Evolutionary conservation across 2,329 filamentous ascomycete genomes (phyloP).

Genomic region (Ophiognomonia clavigignenti-juglandacearum): DNA sequence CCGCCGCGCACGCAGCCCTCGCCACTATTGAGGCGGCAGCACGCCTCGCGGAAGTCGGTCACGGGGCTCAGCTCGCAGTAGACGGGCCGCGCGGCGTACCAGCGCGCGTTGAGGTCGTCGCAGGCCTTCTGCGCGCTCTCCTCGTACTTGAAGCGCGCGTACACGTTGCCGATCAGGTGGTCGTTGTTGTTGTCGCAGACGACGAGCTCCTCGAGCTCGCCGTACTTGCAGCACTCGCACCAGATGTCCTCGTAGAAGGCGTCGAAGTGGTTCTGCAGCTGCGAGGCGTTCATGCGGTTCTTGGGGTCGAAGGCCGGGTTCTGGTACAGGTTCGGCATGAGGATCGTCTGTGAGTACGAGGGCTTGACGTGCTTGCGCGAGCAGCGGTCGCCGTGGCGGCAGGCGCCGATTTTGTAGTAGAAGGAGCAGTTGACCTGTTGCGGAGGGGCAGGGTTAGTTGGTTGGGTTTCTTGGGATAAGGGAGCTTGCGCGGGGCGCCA

Average conservation of each 20-base stretch:
- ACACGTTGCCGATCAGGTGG: constrained; percentile 97
- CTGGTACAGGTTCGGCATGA: constrained; percentile 98
- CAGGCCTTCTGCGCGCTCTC: constrained; percentile 90
- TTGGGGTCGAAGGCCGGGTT: constrained; percentile 97
- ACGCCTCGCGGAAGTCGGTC: constrained; percentile 96
- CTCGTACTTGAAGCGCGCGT: constrained; percentile 99
- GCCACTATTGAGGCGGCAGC: constrained; percentile 88
- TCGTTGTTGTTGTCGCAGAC: constrained; percentile 99
- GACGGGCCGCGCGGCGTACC: constrained; percentile 95
- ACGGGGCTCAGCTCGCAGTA: constrained; percentile 97
- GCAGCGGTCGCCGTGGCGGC: constrained; percentile 96
- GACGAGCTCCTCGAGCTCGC: constrained; percentile 93
- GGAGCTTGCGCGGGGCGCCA: not conserved
- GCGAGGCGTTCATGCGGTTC: constrained; percentile 91
- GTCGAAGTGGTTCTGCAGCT: constrained; percentile 99
- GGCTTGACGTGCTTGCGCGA: constrained; percentile 99
- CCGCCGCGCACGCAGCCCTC: constrained; percentile 94
- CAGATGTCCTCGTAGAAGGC: constrained; percentile 99
- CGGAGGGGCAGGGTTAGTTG: constrained; percentile 7
- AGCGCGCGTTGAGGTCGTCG: constrained; percentile 88
- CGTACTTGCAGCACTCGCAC: constrained; percentile 99
- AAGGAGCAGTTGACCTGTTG: constrained; percentile 87
- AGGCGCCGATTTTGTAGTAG: constrained; percentile 99
- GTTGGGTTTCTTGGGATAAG: not conserved
- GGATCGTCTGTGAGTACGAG: constrained; percentile 94